Conservation (phyloP, 2,329 filamentous ascomycete genomes). For the Fonsecaea nubica region DNA sequence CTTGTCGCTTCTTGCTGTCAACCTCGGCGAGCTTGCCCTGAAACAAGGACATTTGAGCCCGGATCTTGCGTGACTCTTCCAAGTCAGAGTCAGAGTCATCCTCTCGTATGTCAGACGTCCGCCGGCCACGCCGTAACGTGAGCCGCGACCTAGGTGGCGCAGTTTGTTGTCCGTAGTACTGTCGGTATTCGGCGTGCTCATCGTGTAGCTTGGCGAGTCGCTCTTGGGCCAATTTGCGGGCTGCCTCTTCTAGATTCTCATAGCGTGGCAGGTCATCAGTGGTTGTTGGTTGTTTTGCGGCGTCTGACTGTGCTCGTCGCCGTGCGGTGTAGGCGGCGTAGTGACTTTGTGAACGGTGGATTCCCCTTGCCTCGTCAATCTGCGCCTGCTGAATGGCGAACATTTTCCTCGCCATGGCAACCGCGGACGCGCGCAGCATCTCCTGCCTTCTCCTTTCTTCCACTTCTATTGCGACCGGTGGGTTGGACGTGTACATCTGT, state of each 20-base stretch:
- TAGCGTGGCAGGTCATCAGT: slow-evolving; percentile 36
- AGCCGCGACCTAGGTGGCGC: slow-evolving; percentile 59
- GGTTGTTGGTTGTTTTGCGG: slow-evolving; percentile 28
- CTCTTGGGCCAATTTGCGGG: slow-evolving; percentile 84
- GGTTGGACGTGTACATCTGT: slow-evolving; percentile 78
- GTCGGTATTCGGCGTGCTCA: slow-evolving; percentile 71
- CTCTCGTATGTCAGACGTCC: slow-evolving; percentile 62
- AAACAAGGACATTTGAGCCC: slow-evolving; percentile 79
- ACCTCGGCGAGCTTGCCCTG: slow-evolving; percentile 71
- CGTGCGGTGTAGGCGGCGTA: slow-evolving; percentile 47
- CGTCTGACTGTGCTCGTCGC: slow-evolving; percentile 40
- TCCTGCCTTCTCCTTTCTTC: slow-evolving; percentile 77
- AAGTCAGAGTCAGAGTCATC: slow-evolving; percentile 67
- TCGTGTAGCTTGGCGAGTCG: slow-evolving; percentile 80
- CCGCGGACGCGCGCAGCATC: slow-evolving; percentile 77
- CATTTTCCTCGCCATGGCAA: slow-evolving; percentile 90
- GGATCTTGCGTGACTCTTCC: slow-evolving; percentile 73
- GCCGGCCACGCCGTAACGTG: slow-evolving; percentile 63
- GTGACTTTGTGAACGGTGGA: slow-evolving; percentile 46
- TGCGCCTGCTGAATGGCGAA: slow-evolving; percentile 73
- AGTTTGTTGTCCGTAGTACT: slow-evolving; percentile 73
- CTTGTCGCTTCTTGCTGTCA: slow-evolving; percentile 74
- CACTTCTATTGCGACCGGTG: slow-evolving; percentile 72
- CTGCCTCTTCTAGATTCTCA: slow-evolving; percentile 77
- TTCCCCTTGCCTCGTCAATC: slow-evolving; percentile 55